Base-by-base conservation (phyloP, 2,329 filamentous ascomycete genomes). In the Nemania abortiva region DNA sequence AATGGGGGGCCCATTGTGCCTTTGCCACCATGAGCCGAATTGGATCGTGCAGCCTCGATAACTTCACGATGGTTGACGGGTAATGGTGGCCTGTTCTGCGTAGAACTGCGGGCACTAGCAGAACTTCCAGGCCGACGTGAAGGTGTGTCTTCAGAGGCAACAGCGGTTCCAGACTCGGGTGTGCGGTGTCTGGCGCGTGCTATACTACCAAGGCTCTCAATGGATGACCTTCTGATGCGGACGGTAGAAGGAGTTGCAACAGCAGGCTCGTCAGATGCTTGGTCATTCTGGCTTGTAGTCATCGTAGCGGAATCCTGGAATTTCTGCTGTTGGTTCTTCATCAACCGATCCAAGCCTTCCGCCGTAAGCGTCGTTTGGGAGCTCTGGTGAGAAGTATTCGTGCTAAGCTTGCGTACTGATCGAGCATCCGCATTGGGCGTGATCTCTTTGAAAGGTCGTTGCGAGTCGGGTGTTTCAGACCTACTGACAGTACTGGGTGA, bases 311-410 rank as follows among this genome's bases (percentile, higher is more conserved):
- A 70, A 29, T 72, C 69, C 22, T 75, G 78, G 37, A 77, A 75
- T 31, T 76, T 65, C 27, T 75, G 76, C 47, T 69, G 69, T 74
- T 88, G 89, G 63, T 86, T 84, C 72, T 87, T 86, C 65, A 97
- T 81, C 76, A 97, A 85, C 64, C 89, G 87, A 73, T 97, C 94
- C 71, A 97, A 93, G 65, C 92, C 90, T 58, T 92, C 88, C 0
- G 92, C 88, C n/a, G 94, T 97, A 34, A 98, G 84, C 47, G 91
- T 86, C 27, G 95, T 98, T 81, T 98, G 95, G 15, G 92, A 91
- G 62, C 90, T 88, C 73, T 92, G 91, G 75, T 97, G 93, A 22
- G 85, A 82, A 69, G 86, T 91, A 63, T 82, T 79, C 49, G 82
- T 70, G 24, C 77, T 61, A 24, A 72, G 75, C 75, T 83, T 86